Conservation (phyloP, 805 yeast genomes). For the Pichia paraexigua region DNA sequence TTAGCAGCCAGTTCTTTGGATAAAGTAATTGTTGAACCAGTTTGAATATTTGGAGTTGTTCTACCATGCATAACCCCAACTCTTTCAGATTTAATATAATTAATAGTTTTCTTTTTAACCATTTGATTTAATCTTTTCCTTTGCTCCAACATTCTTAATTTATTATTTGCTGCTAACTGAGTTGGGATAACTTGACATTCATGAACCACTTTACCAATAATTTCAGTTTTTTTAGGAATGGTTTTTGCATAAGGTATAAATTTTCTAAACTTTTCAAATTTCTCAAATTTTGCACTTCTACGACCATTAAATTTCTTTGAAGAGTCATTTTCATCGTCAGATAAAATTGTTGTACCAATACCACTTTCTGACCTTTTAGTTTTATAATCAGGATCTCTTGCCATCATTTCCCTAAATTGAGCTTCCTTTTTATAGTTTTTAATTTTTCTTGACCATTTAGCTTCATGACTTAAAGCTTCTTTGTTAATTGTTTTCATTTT, state of each 20-base stretch:
- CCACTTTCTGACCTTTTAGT: constrained; percentile 15
- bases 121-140: constrained; percentile 23
- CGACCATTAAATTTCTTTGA: constrained; percentile 4
- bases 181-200: constrained; percentile 88
- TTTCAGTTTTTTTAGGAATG: constrained; percentile 78
- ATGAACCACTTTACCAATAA: constrained; percentile 83
- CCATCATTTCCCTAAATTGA: constrained; percentile 9
- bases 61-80: constrained; percentile 86
- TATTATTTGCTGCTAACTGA: constrained; percentile 60
- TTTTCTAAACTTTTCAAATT: constrained; percentile 23
- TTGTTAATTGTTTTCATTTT: constrained; percentile 33
- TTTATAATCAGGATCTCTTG: constrained; percentile 16
- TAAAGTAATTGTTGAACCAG: constrained; percentile 61
- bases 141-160: constrained; percentile 44
- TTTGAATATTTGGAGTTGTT: constrained; percentile 74
- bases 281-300: constrained; percentile 8
- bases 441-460: constrained; percentile 25
- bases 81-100: constrained; percentile 50
- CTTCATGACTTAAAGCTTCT: constrained; percentile 27
- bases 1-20: constrained; percentile 49
- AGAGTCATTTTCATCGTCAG: constrained; percentile 4
- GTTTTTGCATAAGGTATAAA: constrained; percentile 79
- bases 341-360: constrained; percentile 23
- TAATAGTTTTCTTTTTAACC: constrained; percentile 40
- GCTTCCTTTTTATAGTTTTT: constrained; percentile 15